Conservation (phyloP, 2,329 filamentous ascomycete genomes). For the Exophiala bonariae region DNA sequence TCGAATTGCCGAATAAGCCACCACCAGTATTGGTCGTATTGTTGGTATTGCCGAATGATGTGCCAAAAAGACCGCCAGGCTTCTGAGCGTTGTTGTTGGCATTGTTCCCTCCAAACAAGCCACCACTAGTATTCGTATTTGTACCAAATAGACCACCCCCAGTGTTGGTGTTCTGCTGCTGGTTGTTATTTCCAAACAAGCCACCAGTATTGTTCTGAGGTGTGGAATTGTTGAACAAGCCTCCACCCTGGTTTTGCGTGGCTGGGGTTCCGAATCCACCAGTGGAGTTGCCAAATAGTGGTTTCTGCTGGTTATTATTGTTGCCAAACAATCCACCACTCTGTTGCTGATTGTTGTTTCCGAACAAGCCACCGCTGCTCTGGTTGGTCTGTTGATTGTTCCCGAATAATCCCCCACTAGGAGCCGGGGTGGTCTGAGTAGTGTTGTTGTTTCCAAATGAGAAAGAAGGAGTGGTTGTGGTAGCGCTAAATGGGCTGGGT, state of each 20-base stretch:
- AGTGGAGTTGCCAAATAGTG: slow-evolving; percentile 32
- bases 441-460: slow-evolving; percentile 34
- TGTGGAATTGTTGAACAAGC: slow-evolving; percentile 46
- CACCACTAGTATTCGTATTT: slow-evolving; percentile 30
- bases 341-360: slow-evolving; percentile 33
- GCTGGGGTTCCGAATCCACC: slow-evolving; percentile 40
- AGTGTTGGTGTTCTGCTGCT: slow-evolving; percentile 32
- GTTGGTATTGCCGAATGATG: slow-evolving; percentile 22
- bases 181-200: slow-evolving; percentile 20
- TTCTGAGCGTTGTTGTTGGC: slow-evolving; percentile 49
- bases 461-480: slow-evolving; percentile 30
- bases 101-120: slow-evolving; percentile 45
- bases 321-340: slow-evolving; percentile 45
- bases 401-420: slow-evolving; percentile 20
- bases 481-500: slow-evolving; percentile 46
- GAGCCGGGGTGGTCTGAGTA: slow-evolving; percentile 32
- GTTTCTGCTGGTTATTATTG: slow-evolving; percentile 27
- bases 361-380: slow-evolving; percentile 48
- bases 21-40: slow-evolving; percentile 29
- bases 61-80: slow-evolving; percentile 47
- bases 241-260: slow-evolving; percentile 45
- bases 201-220: slow-evolving; percentile 15
- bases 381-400: slow-evolving; percentile 32
- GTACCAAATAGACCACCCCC: slow-evolving; percentile 36
- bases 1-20: slow-evolving; percentile 41